Conservation (phyloP, 179 eudicot genomes). For the Beta macrorhiza region DNA sequence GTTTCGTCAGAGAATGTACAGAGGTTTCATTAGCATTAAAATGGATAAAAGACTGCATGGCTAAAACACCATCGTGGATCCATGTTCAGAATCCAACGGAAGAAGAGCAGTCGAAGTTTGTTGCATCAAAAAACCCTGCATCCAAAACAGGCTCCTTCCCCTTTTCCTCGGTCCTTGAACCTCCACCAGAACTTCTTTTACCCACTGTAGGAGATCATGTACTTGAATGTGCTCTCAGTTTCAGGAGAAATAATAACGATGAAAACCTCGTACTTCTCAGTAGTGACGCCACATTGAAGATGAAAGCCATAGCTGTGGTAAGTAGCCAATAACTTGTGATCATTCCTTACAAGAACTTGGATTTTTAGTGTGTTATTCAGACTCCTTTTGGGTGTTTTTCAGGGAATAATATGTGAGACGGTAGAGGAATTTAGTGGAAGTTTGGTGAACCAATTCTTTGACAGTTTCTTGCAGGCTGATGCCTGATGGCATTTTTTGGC, state of each 20-base stretch:
- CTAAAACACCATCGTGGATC: slow-evolving; percentile 66
- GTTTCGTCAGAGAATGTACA: slow-evolving; percentile 56
- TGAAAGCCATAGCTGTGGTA: slow-evolving; percentile 96
- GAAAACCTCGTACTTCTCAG: slow-evolving; percentile 80
- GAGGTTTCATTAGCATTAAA: slow-evolving; percentile 57
- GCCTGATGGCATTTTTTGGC: slow-evolving; percentile 66
- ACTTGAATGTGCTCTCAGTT: slow-evolving; percentile 68
- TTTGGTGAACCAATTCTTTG: slow-evolving; percentile 81
- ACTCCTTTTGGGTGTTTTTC: not conserved
- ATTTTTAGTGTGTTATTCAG: too few species aligned
- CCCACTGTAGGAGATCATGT: slow-evolving; percentile 67
- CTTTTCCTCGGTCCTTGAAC: slow-evolving; percentile 31
- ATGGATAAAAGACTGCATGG: slow-evolving; percentile 83
- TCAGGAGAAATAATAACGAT: slow-evolving; percentile 43
- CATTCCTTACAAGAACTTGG: too few species aligned
- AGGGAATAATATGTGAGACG: slow-evolving; percentile 83
- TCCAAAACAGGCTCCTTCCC: slow-evolving; percentile 33
- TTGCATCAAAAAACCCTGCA: slow-evolving; percentile 65
- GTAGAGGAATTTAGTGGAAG: slow-evolving; percentile 62
- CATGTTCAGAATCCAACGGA: slow-evolving; percentile 65
- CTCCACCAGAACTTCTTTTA: slow-evolving; percentile 41
- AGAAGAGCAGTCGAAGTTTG: slow-evolving; percentile 36
- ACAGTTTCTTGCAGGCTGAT: slow-evolving; percentile 73
- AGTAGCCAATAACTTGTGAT: not conserved
- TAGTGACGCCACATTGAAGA: slow-evolving; percentile 60